Evolutionary conservation across 768 basidiomycete species (phyloP).

Genomic region (Galerina marginata): DNA sequence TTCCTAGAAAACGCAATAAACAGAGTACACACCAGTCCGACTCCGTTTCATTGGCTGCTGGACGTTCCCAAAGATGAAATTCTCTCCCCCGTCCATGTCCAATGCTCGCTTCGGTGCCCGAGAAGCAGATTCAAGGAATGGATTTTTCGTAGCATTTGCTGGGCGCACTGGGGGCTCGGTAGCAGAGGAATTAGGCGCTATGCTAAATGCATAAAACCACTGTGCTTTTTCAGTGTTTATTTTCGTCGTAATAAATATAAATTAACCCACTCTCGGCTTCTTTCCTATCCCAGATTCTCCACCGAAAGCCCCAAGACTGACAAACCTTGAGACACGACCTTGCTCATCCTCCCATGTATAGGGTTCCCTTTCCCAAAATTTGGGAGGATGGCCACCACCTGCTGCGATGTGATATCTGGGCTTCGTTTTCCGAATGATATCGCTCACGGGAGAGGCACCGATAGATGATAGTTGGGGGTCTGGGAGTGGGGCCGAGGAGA

Average conservation of each 20-base stretch:
- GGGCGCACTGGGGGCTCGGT: constrained; percentile 49
- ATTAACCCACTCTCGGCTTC: constrained; percentile 78
- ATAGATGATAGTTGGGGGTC: constrained; percentile 47
- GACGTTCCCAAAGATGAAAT: constrained; percentile 71
- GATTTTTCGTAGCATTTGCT: constrained; percentile 72
- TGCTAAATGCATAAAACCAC: constrained; percentile 99
- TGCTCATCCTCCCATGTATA: constrained; percentile 81
- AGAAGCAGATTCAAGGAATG: constrained; percentile 53
- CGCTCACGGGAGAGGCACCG: constrained; percentile 65
- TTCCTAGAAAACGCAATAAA: not conserved
- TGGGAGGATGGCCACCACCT: constrained; percentile 63
- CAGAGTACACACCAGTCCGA: constrained; percentile 51
- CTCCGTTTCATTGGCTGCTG: constrained; percentile 62
- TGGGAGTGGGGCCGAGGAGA: constrained; percentile 61
- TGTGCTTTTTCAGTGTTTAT: constrained; percentile 33
- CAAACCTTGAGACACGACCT: constrained; percentile 74
- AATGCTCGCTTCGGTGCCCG: constrained; percentile 59
- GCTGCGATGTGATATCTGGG: constrained; percentile 90
- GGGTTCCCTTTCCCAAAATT: constrained; percentile 96
- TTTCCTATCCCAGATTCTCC: constrained; percentile 62
- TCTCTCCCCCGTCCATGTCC: constrained; percentile 55
- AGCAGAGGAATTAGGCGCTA: constrained; percentile 57
- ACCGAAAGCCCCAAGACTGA: constrained; percentile 90
- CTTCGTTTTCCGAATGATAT: constrained; percentile 65
- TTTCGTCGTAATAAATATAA: not conserved